phyloP scores from a whole-genome alignment of 768 basidiomycete genomes.

The Pluteus cervinus region DNA sequence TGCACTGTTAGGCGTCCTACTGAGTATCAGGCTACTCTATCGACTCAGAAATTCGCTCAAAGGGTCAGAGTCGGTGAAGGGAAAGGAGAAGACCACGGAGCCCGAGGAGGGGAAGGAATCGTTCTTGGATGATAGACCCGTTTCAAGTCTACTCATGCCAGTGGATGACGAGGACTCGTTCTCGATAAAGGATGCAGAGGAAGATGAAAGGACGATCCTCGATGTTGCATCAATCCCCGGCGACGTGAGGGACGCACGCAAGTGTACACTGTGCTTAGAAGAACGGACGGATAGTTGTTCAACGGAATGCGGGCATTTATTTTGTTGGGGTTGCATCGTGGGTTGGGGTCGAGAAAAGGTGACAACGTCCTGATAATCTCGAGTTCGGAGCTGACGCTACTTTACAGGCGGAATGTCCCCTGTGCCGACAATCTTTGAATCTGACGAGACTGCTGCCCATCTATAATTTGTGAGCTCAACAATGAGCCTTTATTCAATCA shows the following conservation, averaged over 20 bases:
- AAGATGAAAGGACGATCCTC: slow-evolving; percentile 64
- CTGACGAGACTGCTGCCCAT: slow-evolving; percentile 69
- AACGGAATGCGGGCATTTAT: slow-evolving; percentile 86
- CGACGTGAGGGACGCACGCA: slow-evolving; percentile 49
- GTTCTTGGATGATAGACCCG: slow-evolving; percentile 54
- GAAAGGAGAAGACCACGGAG: slow-evolving; percentile 19
- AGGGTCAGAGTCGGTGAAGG: slow-evolving; percentile 10
- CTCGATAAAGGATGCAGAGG: slow-evolving; percentile 55
- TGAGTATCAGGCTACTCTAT: slow-evolving; percentile 58
- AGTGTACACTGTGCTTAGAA: slow-evolving; percentile 81
- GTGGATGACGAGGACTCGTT: slow-evolving; percentile 49
- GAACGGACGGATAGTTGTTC: slow-evolving; percentile 77
- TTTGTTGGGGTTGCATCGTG: slow-evolving; percentile 87
- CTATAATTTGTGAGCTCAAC: slow-evolving; percentile 65
- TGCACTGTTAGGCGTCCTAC: slow-evolving; percentile 74
- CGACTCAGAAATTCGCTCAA: slow-evolving; percentile 47
- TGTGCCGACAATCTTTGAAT: slow-evolving; percentile 75
- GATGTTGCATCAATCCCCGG: slow-evolving; percentile 51
- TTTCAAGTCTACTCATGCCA: slow-evolving; percentile 45
- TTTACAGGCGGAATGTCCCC: slow-evolving; percentile 72
- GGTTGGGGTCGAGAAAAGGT: slow-evolving; percentile 90
- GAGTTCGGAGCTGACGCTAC: background rate
- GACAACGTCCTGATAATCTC: slow-evolving; percentile 6
- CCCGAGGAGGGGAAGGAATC: slow-evolving; percentile 24
- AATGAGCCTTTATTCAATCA: background rate